Conservation (phyloP, 2,329 filamentous ascomycete species). For the Arthrobotrys conoides region DNA sequence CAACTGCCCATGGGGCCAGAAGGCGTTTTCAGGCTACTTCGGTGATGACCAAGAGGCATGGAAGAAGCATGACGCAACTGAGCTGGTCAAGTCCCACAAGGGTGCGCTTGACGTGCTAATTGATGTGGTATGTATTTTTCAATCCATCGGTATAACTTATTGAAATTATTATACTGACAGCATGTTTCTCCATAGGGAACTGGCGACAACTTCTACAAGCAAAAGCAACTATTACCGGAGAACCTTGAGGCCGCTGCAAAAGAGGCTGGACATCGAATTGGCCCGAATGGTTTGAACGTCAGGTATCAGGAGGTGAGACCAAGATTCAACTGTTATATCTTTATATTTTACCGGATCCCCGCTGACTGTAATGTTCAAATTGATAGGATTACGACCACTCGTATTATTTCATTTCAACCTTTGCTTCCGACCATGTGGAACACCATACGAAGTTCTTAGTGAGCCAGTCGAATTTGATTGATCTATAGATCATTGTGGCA, state of each 20-base stretch:
- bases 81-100: constrained; percentile 84
- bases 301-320: constrained; percentile 81
- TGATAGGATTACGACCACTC: constrained; percentile 91
- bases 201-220: constrained; percentile 96
- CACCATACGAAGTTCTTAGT: constrained; percentile 87
- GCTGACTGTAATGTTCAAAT: not conserved
- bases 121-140: constrained; percentile 78
- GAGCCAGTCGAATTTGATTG: constrained; percentile 41
- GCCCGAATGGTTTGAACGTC: constrained; percentile 74
- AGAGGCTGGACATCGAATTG: constrained; percentile 78
- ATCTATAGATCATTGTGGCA: constrained; percentile 21
- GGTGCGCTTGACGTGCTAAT: constrained; percentile 82
- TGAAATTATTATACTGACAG: not conserved
- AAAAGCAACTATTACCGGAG: constrained; percentile 91
- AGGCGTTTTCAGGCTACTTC: constrained; percentile 93
- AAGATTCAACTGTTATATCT: not conserved
- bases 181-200: constrained; percentile 73
- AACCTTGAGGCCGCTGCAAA: constrained; percentile 87
- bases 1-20: constrained; percentile 89
- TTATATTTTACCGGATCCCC: not conserved
- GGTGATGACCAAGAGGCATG: constrained; percentile 81
- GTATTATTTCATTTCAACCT: constrained; percentile 95
- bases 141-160: not conserved
- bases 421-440: constrained; percentile 89
- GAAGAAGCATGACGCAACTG: constrained; percentile 91